Conservation (phyloP, 805 yeast genomes). For the Isabelozyma pseudorhagii region DNA sequence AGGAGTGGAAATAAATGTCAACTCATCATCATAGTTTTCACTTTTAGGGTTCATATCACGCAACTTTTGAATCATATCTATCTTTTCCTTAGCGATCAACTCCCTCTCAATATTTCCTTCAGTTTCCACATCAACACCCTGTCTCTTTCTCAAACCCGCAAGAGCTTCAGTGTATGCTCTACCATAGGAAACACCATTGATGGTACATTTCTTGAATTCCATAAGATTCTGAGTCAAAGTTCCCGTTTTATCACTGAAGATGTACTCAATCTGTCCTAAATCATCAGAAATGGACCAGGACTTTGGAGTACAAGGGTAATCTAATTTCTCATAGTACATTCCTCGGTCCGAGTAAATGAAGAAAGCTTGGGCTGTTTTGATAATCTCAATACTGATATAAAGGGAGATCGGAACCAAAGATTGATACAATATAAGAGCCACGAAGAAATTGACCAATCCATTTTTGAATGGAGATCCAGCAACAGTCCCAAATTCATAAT, state of each 20-base stretch:
- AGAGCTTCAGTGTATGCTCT: constrained; percentile 80
- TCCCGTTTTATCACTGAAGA: constrained; percentile 83
- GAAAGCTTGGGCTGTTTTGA: constrained; percentile 77
- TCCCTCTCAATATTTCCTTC: constrained; percentile 52
- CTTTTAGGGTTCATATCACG: constrained; percentile 8
- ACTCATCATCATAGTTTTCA: constrained; percentile 51
- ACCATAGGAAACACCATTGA: constrained; percentile 71
- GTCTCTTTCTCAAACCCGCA: constrained; percentile 74
- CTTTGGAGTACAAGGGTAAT: constrained; percentile 81
- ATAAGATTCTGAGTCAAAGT: constrained; percentile 79
- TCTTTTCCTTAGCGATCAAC: constrained; percentile 55
- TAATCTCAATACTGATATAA: constrained; percentile 77
- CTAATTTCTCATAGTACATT: constrained; percentile 66
- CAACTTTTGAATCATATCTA: constrained; percentile 49
- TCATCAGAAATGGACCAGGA: constrained; percentile 86
- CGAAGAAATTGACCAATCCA: constrained; percentile 72
- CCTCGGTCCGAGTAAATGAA: constrained; percentile 74
- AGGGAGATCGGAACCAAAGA: constrained; percentile 80
- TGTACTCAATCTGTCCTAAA: constrained; percentile 80
- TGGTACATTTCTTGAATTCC: constrained; percentile 82
- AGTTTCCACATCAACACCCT: constrained; percentile 69
- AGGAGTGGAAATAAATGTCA: constrained; percentile 67
- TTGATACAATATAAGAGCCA: constrained; percentile 72
- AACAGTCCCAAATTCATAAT: constrained; percentile 66
- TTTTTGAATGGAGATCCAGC: constrained; percentile 64